Percentiles rank a stretch among this genome's conserved stretches.
Evolutionary conservation across 495 filamentous ascomycete genomes (phyloP).

Genomic region (Schizothecium vesticola): DNA sequence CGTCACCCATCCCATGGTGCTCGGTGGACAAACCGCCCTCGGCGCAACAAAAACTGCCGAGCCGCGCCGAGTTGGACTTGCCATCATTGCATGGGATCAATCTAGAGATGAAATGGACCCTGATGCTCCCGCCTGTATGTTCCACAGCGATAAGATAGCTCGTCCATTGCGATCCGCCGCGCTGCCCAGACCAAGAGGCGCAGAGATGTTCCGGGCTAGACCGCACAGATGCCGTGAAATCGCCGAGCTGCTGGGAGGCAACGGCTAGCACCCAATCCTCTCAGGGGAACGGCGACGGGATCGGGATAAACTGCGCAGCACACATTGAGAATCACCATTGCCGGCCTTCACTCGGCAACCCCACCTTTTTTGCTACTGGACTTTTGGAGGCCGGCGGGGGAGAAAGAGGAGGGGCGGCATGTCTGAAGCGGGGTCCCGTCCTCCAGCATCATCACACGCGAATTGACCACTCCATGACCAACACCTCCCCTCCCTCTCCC

Average conservation of each 20-base stretch:
- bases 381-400: neutral
- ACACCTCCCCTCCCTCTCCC: neutral
- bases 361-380: slow-evolving; percentile 9
- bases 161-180: neutral
- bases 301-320: neutral
- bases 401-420: neutral
- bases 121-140: neutral
- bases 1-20: neutral
- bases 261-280: no score
- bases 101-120: neutral
- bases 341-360: slow-evolving; percentile 20
- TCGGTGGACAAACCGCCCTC: neutral
- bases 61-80: neutral
- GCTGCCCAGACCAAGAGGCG: neutral
- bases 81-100: neutral
- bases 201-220: neutral
- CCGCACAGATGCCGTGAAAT: slow-evolving; percentile 32
- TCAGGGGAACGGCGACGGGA: neutral
- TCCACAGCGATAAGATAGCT: neutral
- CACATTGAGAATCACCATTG: slow-evolving; percentile 1
- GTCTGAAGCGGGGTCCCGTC: slow-evolving; percentile 11
- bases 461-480: neutral
- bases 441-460: neutral
- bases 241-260: slow-evolving; percentile 19
- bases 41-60: slow-evolving; percentile 10